These are phyloP conservation scores for Pleurostoma richardsiae DNA, from an alignment of 2,329 filamentous ascomycete species.

Conservation along the genomic window DNA sequence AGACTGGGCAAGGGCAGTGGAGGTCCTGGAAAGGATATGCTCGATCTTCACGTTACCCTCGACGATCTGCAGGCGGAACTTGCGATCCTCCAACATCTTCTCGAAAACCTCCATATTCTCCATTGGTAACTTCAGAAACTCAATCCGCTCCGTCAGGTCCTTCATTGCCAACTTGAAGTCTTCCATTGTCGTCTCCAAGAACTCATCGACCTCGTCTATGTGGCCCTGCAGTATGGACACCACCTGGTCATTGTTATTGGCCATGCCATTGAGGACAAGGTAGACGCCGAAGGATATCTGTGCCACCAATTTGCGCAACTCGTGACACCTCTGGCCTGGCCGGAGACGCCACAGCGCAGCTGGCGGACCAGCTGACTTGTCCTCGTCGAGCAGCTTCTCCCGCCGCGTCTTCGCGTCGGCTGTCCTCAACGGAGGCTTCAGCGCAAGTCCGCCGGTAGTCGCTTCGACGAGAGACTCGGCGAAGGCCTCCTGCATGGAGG, in stretches of 20 bases:
- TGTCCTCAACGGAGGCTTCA: slow-evolving; percentile 48
- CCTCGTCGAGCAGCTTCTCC: slow-evolving; percentile 62
- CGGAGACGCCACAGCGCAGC: slow-evolving; percentile 72
- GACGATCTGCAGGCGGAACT: slow-evolving; percentile 76
- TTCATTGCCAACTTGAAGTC: slow-evolving; percentile 74
- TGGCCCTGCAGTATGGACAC: slow-evolving; percentile 85
- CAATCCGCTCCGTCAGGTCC: slow-evolving; percentile 76
- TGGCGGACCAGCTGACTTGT: slow-evolving; percentile 65
- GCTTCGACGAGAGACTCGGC: slow-evolving; percentile 76
- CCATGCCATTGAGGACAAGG: slow-evolving; percentile 75
- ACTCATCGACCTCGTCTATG: slow-evolving; percentile 90
- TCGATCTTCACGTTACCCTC: slow-evolving; percentile 89
- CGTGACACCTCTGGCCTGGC: slow-evolving; percentile 73
- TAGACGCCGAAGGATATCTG: slow-evolving; percentile 95
- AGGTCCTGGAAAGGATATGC: slow-evolving; percentile 78
- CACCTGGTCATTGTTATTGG: slow-evolving; percentile 84
- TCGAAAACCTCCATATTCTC: slow-evolving; percentile 80
- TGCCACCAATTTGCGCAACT: slow-evolving; percentile 82
- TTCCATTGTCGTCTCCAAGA: slow-evolving; percentile 79
- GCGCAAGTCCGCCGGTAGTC: slow-evolving; percentile 37
- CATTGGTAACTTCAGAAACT: slow-evolving; percentile 76
- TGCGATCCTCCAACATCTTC: slow-evolving; percentile 77
- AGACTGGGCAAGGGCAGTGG: slow-evolving; percentile 68
- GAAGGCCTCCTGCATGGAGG: slow-evolving; percentile 74
- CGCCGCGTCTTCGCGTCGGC: slow-evolving; percentile 58